Percentiles rank a stretch among this genome's conserved stretches.
Conservation (phyloP, 805 yeast species). For the Tetrapisispora fleetii region DNA sequence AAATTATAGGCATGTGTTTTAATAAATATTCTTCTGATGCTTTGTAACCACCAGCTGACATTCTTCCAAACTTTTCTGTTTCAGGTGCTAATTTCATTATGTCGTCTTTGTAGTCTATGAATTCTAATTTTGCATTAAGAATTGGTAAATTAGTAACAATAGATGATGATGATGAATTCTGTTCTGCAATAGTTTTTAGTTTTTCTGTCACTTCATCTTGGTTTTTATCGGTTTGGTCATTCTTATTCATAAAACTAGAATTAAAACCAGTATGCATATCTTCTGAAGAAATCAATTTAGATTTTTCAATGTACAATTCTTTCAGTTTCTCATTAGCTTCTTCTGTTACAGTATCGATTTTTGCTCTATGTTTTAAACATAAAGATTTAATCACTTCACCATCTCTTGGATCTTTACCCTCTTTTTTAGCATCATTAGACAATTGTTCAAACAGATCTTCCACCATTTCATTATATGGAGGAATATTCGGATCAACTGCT, state of each 20-base stretch:
- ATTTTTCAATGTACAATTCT: conserved; percentile 59
- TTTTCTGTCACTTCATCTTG: conserved; percentile 5
- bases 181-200: conserved; percentile 4
- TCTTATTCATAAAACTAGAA: conserved; percentile 65
- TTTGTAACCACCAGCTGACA: conserved; percentile 40
- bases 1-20: conserved; percentile 57
- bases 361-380: conserved; percentile 50
- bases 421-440: conserved; percentile 45
- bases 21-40: conserved; percentile 43
- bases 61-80: conserved; percentile 54
- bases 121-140: conserved; percentile 14
- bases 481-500: conserved; percentile 37
- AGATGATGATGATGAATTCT: conserved; percentile 7
- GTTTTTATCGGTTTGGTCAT: conserved; percentile 15
- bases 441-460: conserved; percentile 80
- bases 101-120: conserved; percentile 31
- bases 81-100: conserved; percentile 50
- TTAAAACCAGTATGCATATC: conserved; percentile 91
- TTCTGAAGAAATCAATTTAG: conserved; percentile 71
- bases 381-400: conserved; percentile 33
- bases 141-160: conserved; percentile 2
- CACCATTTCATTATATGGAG: conserved; percentile 85
- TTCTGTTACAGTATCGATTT: conserved; percentile 55
- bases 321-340: conserved; percentile 59
- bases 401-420: conserved; percentile 34